A percentile compares a stretch with the other conserved stretches of the same genome.
phyloP scores from a whole-genome alignment of 208 protist species.

The Leishmania braziliensis region DNA sequence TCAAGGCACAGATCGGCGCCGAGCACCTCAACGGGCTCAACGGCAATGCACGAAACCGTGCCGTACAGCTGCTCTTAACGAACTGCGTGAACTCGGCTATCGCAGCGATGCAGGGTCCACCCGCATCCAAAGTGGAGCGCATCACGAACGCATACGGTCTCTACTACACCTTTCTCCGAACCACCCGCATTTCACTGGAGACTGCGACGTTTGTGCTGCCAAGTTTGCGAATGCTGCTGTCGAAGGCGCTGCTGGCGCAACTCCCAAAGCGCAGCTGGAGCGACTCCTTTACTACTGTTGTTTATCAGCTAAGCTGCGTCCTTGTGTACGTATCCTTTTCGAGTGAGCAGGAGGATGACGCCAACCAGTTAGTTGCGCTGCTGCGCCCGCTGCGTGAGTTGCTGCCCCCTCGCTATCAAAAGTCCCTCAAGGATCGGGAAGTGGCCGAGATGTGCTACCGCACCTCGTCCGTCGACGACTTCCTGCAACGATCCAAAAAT shows the following conservation, averaged over 20 bases:
- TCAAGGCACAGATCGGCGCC: conserved; percentile 51
- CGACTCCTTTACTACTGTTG: conserved; percentile 26
- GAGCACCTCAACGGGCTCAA: conserved; percentile 30
- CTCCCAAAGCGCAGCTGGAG: conserved; percentile 31
- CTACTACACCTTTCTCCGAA: conserved; percentile 37
- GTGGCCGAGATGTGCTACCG: conserved; percentile 54
- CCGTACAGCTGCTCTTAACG: conserved; percentile 39
- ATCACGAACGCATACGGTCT: conserved; percentile 38
- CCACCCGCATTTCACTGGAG: conserved; percentile 25
- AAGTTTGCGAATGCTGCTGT: conserved; percentile 79
- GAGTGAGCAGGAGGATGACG: conserved; percentile 15
- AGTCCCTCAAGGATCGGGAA: conserved; percentile 51
- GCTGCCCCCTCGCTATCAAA: conserved; percentile 64
- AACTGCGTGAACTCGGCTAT: conserved; percentile 78
- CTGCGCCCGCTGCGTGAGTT: conserved; percentile 49
- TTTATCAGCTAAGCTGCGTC: conserved; percentile 29
- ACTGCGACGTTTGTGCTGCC: conserved; percentile 40
- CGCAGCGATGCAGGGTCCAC: conserved; percentile 54
- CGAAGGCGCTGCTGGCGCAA: conserved; percentile 38
- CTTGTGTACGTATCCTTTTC: conserved; percentile 26
- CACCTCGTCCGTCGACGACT: conserved; percentile 34
- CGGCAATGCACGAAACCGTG: conserved; percentile 29
- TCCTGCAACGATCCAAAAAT: conserved; percentile 44
- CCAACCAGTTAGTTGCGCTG: conserved; percentile 27
- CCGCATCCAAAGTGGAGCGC: conserved; percentile 14